These are phyloP conservation scores for Diaporthe capsici DNA, from an alignment of 2,329 filamentous ascomycete species.

Conservation along the genomic window DNA sequence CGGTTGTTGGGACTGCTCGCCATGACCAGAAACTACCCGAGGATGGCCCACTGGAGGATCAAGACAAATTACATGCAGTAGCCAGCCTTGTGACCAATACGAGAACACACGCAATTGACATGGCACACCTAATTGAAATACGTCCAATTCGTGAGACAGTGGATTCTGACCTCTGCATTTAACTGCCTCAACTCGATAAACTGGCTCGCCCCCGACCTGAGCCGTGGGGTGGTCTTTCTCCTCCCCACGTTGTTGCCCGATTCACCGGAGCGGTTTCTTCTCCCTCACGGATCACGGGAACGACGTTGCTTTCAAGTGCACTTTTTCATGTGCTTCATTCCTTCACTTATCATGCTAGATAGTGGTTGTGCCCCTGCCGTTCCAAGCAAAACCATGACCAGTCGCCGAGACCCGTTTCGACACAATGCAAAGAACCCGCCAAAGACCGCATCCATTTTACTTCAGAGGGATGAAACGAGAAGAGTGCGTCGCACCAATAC, in stretches of 20 bases:
- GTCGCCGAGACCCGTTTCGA: conserved; percentile 69
- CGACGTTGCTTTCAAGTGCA: conserved; percentile 37
- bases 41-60: neutral
- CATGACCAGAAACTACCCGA: neutral
- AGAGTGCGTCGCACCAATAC: conserved; percentile 99
- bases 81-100: neutral
- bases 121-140: conserved; percentile 3
- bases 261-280: conserved; percentile 27
- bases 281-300: conserved; percentile 39
- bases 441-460: conserved; percentile 72
- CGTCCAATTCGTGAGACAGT: neutral
- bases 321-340: conserved; percentile 52
- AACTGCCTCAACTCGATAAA: conserved; percentile 11
- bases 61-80: neutral
- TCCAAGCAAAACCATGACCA: conserved; percentile 69
- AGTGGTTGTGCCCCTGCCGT: conserved; percentile 54
- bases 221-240: conserved; percentile 3
- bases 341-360: conserved; percentile 62
- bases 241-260: neutral
- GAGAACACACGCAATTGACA: neutral
- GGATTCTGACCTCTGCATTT: conserved; percentile 13
- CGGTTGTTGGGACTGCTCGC: too few relatives aligned
- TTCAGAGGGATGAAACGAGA: conserved; percentile 99
- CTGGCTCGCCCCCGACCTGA: conserved; percentile 5
- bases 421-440: conserved; percentile 69